Evolutionary conservation across 805 yeast species (phyloP).

Genomic region (Pichia paraexigua): DNA sequence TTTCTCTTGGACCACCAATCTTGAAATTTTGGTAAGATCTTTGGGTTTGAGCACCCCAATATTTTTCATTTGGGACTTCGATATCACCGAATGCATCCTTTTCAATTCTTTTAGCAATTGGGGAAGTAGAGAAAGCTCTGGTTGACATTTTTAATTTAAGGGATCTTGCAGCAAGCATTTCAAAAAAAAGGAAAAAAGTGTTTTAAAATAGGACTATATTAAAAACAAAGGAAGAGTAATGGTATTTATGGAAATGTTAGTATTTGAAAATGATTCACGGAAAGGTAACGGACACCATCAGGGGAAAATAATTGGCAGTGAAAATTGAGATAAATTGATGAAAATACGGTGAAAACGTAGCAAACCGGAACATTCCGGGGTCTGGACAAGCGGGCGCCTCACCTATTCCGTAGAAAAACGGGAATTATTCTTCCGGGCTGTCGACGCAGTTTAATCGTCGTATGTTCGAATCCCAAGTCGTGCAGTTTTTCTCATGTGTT

Average conservation of each 20-base stretch:
- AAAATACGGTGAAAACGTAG: background rate
- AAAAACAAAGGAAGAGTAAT: background rate
- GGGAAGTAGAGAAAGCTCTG: conserved; percentile 26
- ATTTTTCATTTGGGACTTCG: conserved; percentile 67
- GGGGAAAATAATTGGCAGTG: background rate
- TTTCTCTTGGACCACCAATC: conserved; percentile 88
- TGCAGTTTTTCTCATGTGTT: too few species aligned
- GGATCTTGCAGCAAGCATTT: conserved; percentile 23
- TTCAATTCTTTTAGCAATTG: conserved; percentile 52
- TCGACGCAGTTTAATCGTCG: background rate
- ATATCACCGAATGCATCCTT: conserved; percentile 96
- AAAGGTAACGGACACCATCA: background rate
- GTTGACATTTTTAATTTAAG: conserved; percentile 12
- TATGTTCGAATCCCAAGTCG: background rate
- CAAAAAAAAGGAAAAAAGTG: background rate
- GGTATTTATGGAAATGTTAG: background rate
- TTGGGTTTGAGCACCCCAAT: conserved; percentile 99
- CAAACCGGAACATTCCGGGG: background rate
- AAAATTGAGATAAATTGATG: background rate
- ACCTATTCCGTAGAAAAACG: background rate
- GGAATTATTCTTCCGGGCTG: background rate
- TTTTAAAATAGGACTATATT: background rate
- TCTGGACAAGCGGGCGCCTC: background rate
- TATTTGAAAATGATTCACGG: background rate
- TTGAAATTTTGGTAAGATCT: conserved; percentile 90